Evolutionary conservation across 2,329 filamentous ascomycete genomes (phyloP), one percentile per base, ranked within the genome.

Genomic region (Dactylella cylindrospora): DNA sequence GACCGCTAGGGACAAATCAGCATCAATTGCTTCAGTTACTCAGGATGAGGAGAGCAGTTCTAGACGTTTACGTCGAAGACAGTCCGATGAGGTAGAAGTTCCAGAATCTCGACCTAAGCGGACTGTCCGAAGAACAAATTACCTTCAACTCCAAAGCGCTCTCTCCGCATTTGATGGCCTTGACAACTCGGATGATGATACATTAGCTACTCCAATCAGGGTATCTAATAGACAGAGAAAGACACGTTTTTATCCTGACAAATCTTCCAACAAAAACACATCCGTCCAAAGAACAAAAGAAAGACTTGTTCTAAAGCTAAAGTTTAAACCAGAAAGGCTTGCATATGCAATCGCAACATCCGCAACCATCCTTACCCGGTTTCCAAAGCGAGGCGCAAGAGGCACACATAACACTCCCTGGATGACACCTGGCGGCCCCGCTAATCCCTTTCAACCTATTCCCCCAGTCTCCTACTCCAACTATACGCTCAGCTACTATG

Each of bases 41-140:
- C 72, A 74, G 64, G 70, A 74, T 67, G 69, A 73, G 29, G 70
- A 71, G 35, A 70, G 73, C 31, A 71, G 74, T 25, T 36, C 50
- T 36, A 67, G 67, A 45, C 53, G 62, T 17, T 53, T 67, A 23
- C 66, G 67, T 38, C 64, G 66, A 43, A 61, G 67, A 26, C 61
- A 66, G 38, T 66, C 66, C 33, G 64, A 66, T 19, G 67, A 68
- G 43, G 49, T 62, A 20, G 50, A 54, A 39, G 50, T 44, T 12
- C 36, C 49, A 15, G 57, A 50, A 23, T 28, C 47, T 15, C 43
- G 57, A 32, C 57, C 57, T 3, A 49, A 62, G 28, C 44, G 57
- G n/a, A 36, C 38, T 13, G n/a, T 38, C n/a, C 39, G 33, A 20
- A 36, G 57, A 22, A 54, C 57, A 10, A 54, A 45, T 10, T 53